phyloP scores from a whole-genome alignment of 805 yeast genomes.

The Metschnikowia baotianmanensis region DNA sequence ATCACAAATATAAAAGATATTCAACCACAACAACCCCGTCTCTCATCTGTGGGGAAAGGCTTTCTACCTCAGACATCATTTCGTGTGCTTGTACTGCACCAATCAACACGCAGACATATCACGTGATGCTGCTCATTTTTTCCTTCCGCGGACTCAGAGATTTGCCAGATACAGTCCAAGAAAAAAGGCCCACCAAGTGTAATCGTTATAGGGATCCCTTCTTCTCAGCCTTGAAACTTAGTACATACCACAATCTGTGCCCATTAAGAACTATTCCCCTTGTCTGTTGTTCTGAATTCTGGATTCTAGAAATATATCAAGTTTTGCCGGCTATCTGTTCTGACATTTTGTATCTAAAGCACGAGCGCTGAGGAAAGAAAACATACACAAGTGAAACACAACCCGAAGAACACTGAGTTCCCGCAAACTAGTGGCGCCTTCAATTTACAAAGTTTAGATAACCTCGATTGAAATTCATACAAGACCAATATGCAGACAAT shows the following conservation, averaged over 20 bases:
- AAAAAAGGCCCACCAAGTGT: slow-evolving; percentile 10
- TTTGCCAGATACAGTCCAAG: slow-evolving; percentile 10
- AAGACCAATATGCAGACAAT: slow-evolving; percentile 48
- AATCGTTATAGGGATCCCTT: slow-evolving; percentile 8
- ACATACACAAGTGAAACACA: slow-evolving; percentile 7
- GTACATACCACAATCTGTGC: not conserved
- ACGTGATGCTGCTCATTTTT: slow-evolving; percentile 7
- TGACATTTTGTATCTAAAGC: too few relatives aligned
- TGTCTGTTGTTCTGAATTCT: not conserved
- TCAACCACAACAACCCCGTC: too few relatives aligned
- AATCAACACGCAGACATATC: too few relatives aligned
- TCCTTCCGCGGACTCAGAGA: slow-evolving; percentile 6
- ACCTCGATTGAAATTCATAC: not conserved
- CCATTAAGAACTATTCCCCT: not conserved
- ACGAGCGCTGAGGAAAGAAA: not conserved
- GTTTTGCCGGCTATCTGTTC: not conserved
- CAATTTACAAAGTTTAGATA: not conserved
- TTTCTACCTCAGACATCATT: too few relatives aligned
- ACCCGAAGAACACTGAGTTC: slow-evolving; percentile 1
- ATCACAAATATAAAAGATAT: too few relatives aligned
- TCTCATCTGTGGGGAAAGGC: too few relatives aligned
- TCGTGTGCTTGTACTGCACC: too few relatives aligned
- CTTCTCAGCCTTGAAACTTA: slow-evolving; percentile 2
- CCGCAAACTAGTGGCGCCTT: slow-evolving; percentile 1
- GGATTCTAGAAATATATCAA: not conserved